Percentiles rank a stretch among this genome's conserved stretches.
Conservation (phyloP, 495 filamentous ascomycete genomes). For the Staphylotrichum tortipilum region DNA sequence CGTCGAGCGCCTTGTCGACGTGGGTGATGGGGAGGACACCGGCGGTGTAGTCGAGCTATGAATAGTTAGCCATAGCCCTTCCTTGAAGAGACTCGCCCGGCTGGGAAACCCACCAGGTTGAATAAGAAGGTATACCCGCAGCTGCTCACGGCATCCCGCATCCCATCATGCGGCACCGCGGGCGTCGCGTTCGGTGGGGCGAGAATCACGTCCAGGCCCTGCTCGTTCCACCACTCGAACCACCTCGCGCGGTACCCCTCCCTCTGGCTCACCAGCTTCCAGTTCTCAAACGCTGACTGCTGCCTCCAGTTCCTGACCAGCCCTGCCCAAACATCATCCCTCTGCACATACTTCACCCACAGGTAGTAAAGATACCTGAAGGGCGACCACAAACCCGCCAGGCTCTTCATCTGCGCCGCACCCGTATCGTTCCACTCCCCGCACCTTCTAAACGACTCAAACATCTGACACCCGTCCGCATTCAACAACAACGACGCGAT, state of each 20-base stretch:
- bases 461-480: slow-evolving; percentile 78
- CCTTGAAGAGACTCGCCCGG: not conserved
- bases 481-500: slow-evolving; percentile 82
- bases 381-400: slow-evolving; percentile 65
- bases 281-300: slow-evolving; percentile 66
- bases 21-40: slow-evolving; percentile 83
- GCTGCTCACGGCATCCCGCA: slow-evolving; percentile 75
- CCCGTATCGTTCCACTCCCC: slow-evolving; percentile 79
- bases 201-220: slow-evolving; percentile 67
- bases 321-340: slow-evolving; percentile 69
- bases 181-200: slow-evolving; percentile 86
- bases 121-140: slow-evolving; percentile 97
- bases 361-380: slow-evolving; percentile 81
- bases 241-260: slow-evolving; percentile 70
- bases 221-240: slow-evolving; percentile 74
- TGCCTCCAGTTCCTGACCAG: slow-evolving; percentile 62
- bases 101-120: slow-evolving; percentile 54
- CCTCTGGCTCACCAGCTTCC: slow-evolving; percentile 67
- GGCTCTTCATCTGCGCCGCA: slow-evolving; percentile 59
- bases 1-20: slow-evolving; percentile 63
- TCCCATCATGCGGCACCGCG: slow-evolving; percentile 78
- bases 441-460: slow-evolving; percentile 61
- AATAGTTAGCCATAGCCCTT: not conserved
- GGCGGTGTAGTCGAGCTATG: slow-evolving; percentile 70
- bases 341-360: slow-evolving; percentile 73